These are phyloP conservation scores for Bipolaris bicolor DNA, from an alignment of 2,329 filamentous ascomycete genomes.

Conservation along the genomic window DNA sequence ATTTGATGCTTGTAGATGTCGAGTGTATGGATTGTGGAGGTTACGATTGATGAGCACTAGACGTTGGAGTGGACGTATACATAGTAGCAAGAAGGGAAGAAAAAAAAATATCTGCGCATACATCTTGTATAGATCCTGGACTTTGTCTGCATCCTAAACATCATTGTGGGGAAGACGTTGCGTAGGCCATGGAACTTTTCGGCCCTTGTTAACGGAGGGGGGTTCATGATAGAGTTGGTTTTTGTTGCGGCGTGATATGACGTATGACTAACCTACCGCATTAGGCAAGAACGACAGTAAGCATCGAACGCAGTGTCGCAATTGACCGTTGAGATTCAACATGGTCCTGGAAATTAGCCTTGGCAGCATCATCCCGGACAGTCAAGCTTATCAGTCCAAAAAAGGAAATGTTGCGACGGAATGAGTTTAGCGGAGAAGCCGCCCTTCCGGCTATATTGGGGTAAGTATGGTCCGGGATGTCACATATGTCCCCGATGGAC, in stretches of 20 bases:
- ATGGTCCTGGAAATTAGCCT: background rate
- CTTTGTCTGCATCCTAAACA: background rate
- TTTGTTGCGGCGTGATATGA: conserved; percentile 4
- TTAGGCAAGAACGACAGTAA: background rate
- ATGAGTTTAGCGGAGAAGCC: background rate
- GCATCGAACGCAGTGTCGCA: background rate
- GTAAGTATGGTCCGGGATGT: background rate
- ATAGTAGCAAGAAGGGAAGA: too few relatives aligned
- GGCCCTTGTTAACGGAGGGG: too few relatives aligned
- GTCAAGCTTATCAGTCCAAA: too few relatives aligned
- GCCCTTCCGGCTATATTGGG: background rate
- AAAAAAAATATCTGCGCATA: too few relatives aligned
- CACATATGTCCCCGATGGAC: background rate
- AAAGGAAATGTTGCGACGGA: background rate
- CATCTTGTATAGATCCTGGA: too few relatives aligned
- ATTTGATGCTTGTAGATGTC: too few relatives aligned
- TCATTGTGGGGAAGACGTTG: conserved; percentile 8
- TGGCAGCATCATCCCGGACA: background rate
- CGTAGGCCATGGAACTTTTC: conserved; percentile 11
- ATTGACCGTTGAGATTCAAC: background rate
- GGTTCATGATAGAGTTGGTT: background rate
- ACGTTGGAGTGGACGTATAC: too few relatives aligned
- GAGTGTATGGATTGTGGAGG: too few relatives aligned
- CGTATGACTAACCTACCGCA: conserved; percentile 1
- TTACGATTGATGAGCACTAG: too few relatives aligned